Evolutionary conservation across 352 stramenopile genomes (phyloP), one percentile per base, ranked within the genome.

Genomic region (Pythium folliculosum): DNA sequence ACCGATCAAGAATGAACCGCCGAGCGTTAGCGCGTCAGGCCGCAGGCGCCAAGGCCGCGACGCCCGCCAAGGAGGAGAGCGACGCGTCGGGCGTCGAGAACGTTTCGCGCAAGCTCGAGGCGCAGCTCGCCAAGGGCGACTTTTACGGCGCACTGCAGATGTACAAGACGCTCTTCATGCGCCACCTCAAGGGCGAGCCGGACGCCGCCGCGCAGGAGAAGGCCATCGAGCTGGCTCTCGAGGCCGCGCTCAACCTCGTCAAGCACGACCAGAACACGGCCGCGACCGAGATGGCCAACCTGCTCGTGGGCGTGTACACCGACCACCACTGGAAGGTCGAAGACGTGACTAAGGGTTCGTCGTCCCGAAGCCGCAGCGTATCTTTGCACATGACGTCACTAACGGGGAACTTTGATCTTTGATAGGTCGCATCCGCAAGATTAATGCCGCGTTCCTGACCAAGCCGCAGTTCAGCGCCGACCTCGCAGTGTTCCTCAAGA

Each of bases 101-200:
- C 56, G 87, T 95, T 32, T 80, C 67, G 19, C 80, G 86, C 58
- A 95, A 95, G 59, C 73, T 96, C 23, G 77, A 92, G 65, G 69
- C 69, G 59, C 84, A 92, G 75, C 76, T 95, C 44, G 73, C 59
- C 44, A 75, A 80, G n/a, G 86, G 86, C 14, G 86, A 96, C 60
- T 92, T 86, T 63, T 96, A 96, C 71, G 85, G 88, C 56, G 89
- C 89, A 59, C 65, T 96, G 65, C 89, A 96, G 69, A 92, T 95
- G 86, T 96, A 96, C 81, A 94, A 95, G 81, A 95, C 87, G 67
- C 77, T 96, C 19, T 95, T 92, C 72, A 95, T 91, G 81, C 88
- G 89, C 40, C 78, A 83, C 57, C 82, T 94, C 68, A 92, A 94
- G 62, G 84, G 82, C 63, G 86, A 94, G 59, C 69, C 75, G 25